Evolutionary conservation across 768 basidiomycete species (phyloP).

Genomic region (Lactarius pseudohatsudake): DNA sequence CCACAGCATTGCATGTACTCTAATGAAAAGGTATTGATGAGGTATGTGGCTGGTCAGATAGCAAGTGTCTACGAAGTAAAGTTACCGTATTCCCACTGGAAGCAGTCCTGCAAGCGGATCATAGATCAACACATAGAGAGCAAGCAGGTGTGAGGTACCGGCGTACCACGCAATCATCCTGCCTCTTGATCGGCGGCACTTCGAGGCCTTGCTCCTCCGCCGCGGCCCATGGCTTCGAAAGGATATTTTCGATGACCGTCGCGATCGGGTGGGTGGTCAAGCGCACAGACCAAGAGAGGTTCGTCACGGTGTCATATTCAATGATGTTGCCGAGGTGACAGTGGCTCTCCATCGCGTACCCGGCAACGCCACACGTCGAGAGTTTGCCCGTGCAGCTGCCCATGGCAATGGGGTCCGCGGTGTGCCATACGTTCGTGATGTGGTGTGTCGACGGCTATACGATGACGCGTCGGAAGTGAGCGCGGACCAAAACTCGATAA

Average conservation of each 20-base stretch:
- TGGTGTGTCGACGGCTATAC: constrained; percentile 66
- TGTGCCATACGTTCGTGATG: constrained; percentile 88
- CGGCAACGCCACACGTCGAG: constrained; percentile 77
- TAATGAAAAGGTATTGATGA: neutral
- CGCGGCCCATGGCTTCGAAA: constrained; percentile 69
- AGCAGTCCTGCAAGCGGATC: constrained; percentile 56
- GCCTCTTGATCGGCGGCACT: constrained; percentile 52
- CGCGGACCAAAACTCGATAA: neutral
- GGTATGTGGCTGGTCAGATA: neutral
- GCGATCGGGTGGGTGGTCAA: constrained; percentile 80
- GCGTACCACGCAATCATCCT: constrained; percentile 68
- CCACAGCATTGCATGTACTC: neutral
- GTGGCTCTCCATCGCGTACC: constrained; percentile 82
- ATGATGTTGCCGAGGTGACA: constrained; percentile 87
- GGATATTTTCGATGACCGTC: constrained; percentile 70
- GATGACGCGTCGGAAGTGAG: neutral
- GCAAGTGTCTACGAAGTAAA: constrained; percentile 29
- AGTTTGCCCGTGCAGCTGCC: constrained; percentile 75
- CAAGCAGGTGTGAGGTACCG: neutral
- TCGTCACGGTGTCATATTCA: constrained; percentile 88
- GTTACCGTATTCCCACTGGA: constrained; percentile 65
- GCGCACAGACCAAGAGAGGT: constrained; percentile 83
- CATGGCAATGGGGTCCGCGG: constrained; percentile 91
- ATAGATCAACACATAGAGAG: neutral
- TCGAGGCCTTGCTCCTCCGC: constrained; percentile 58